These are phyloP conservation scores for Ceratocystis diversiconidia DNA, from an alignment of 2,329 filamentous ascomycete species.

Conservation along the genomic window DNA sequence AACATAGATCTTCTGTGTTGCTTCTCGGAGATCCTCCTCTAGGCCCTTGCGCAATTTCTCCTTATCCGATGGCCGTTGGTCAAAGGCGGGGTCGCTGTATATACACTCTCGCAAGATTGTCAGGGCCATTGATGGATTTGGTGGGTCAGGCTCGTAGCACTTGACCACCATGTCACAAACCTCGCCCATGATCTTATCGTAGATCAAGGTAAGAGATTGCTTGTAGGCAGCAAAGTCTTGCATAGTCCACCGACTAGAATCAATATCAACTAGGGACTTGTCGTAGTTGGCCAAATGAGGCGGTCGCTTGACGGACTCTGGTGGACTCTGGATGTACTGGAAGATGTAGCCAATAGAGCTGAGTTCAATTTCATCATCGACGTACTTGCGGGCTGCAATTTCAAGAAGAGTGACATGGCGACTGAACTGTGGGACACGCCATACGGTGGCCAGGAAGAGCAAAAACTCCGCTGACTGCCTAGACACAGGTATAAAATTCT, in stretches of 20 bases:
- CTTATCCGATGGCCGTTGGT: conserved; percentile 52
- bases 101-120: conserved; percentile 71
- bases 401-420: conserved; percentile 71
- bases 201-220: conserved; percentile 55
- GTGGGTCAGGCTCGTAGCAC: conserved; percentile 79
- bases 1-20: conserved; percentile 49
- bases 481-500: conserved; percentile 45
- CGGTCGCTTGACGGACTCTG: conserved; percentile 57
- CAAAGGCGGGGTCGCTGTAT: conserved; percentile 62
- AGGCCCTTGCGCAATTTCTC: conserved; percentile 25
- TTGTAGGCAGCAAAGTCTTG: conserved; percentile 59
- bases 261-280: conserved; percentile 40
- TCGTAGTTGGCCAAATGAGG: conserved; percentile 40
- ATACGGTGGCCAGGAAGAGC: conserved; percentile 71
- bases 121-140: conserved; percentile 65
- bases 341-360: conserved; percentile 76
- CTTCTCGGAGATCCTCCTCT: conserved; percentile 12
- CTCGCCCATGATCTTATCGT: conserved; percentile 74
- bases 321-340: conserved; percentile 19
- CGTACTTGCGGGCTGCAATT: conserved; percentile 69
- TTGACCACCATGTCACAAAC: conserved; percentile 76
- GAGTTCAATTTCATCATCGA: conserved; percentile 66
- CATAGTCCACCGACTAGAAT: conserved; percentile 50
- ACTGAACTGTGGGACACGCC: conserved; percentile 76
- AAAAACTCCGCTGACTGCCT: conserved; percentile 70